A percentile compares a stretch with the other conserved stretches of the same genome.
Evolutionary conservation across 306 rosid species (phyloP).

Genomic region (Lithocarpus polystachyus): DNA sequence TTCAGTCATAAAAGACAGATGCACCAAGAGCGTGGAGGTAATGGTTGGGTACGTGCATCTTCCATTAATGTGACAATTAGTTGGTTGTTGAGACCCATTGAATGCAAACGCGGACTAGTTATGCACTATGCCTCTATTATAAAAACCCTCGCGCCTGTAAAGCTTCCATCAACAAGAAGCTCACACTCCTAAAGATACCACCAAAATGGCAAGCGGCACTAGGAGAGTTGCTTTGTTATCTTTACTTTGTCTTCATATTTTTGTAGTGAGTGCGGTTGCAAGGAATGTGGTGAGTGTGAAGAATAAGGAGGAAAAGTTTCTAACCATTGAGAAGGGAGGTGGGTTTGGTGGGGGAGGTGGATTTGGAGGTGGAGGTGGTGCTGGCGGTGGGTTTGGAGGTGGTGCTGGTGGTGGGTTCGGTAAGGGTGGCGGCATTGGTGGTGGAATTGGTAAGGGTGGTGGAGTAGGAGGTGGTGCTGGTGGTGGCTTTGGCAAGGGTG

Average conservation of each 20-base stretch:
- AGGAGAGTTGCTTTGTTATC: constrained; percentile 35
- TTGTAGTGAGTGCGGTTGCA: constrained; percentile 57
- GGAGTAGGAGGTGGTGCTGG: constrained; percentile 18
- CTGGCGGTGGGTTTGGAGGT: constrained; percentile 17
- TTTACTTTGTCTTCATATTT: constrained; percentile 45
- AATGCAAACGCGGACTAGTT: constrained; percentile 13
- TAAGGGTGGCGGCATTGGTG: constrained; percentile 16
- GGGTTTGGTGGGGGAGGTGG: constrained; percentile 19
- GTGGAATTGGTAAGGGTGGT: constrained; percentile 37
- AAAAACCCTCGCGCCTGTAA: constrained; percentile 14
- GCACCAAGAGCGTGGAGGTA: constrained; percentile 28
- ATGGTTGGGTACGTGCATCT: constrained; percentile 16
- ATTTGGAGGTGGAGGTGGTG: constrained; percentile 16
- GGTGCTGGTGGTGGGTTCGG: constrained; percentile 16
- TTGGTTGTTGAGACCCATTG: constrained; percentile 54
- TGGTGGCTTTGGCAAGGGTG: constrained; percentile 11
- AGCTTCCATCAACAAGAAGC: constrained; percentile 12
- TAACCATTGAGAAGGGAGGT: constrained; percentile 40
- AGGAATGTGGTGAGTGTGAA: constrained; percentile 42
- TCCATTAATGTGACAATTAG: constrained; percentile 38
- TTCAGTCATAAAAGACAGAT: neutral
- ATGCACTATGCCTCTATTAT: constrained; percentile 3
- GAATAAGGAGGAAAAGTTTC: constrained; percentile 36
- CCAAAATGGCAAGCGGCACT: constrained; percentile 28
- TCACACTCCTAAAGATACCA: neutral